These are phyloP conservation scores for Globisporangium orthogonon DNA, from an alignment of 352 stramenopile genomes.

Conservation along the genomic window DNA sequence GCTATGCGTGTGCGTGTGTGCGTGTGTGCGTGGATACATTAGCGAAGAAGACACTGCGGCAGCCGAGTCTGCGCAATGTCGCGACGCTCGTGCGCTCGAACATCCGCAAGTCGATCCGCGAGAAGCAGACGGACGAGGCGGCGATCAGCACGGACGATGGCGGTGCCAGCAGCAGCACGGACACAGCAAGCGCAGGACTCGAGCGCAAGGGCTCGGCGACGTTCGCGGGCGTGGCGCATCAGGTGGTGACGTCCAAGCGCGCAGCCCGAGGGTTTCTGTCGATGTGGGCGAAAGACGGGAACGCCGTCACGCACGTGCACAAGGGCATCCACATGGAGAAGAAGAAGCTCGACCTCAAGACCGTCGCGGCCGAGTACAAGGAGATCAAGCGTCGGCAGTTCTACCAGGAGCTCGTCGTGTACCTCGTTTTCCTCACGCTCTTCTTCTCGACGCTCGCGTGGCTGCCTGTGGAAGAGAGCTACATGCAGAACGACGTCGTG, in stretches of 20 bases:
- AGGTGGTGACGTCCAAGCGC: constrained; percentile 66
- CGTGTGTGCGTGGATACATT: not conserved
- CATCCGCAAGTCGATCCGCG: constrained; percentile 30
- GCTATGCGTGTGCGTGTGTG: too few species aligned
- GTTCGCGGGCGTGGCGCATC: constrained; percentile 70
- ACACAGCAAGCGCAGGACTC: constrained; percentile 2
- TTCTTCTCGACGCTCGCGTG: constrained; percentile 77
- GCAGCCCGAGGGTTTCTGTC: constrained; percentile 62
- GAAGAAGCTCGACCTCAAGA: constrained; percentile 80
- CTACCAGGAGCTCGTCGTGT: constrained; percentile 85
- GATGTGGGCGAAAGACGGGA: constrained; percentile 64
- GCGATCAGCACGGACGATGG: constrained; percentile 4
- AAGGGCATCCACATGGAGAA: constrained; percentile 88
- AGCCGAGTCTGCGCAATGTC: constrained; percentile 57
- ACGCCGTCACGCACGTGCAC: constrained; percentile 49
- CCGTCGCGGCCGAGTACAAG: constrained; percentile 78
- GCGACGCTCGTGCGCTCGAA: constrained; percentile 55
- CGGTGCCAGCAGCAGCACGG: not conserved
- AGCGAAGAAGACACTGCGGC: constrained; percentile 26
- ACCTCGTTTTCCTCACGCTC: constrained; percentile 67
- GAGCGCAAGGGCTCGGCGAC: constrained; percentile 22
- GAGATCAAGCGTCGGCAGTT: constrained; percentile 85
- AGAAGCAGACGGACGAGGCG: constrained; percentile 5
- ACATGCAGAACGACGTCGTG: constrained; percentile 82
- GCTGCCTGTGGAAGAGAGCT: constrained; percentile 78